Evolutionary conservation across 1,284 basidiomycete species (phyloP).

Genomic region (Phellinidium pouzarii): DNA sequence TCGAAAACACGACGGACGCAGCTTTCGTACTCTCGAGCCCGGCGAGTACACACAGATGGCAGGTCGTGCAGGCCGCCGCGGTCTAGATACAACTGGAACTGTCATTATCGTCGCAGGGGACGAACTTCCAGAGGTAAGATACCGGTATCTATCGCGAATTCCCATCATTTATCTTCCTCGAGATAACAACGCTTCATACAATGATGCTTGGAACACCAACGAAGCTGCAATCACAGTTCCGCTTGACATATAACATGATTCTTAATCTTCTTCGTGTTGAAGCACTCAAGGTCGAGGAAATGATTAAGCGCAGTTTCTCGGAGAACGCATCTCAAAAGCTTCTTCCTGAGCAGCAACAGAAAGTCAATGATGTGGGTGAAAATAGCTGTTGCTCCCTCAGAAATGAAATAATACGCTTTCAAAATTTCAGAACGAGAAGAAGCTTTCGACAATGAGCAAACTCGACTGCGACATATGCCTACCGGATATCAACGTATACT

Average conservation of each 20-base stretch:
- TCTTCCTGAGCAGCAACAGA: slow-evolving; percentile 88
- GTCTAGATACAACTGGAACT: slow-evolving; percentile 91
- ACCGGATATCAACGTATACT: slow-evolving; percentile 68
- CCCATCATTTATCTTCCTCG: slow-evolving; percentile 10
- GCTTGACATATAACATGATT: slow-evolving; percentile 99
- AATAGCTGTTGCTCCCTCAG: background rate
- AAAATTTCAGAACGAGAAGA: slow-evolving; percentile 61
- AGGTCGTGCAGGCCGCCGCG: slow-evolving; percentile 93
- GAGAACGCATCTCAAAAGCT: slow-evolving; percentile 94
- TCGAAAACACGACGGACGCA: slow-evolving; percentile 92
- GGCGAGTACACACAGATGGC: slow-evolving; percentile 99
- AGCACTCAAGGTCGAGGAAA: slow-evolving; percentile 94
- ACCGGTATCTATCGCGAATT: slow-evolving; percentile 10
- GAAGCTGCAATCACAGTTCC: slow-evolving; percentile 94
- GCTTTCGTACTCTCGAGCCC: slow-evolving; percentile 84
- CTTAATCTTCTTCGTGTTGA: slow-evolving; percentile 95
- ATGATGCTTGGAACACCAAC: slow-evolving; percentile 95
- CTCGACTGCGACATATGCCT: slow-evolving; percentile 66
- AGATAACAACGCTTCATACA: slow-evolving; percentile 71
- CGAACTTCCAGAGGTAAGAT: slow-evolving; percentile 76
- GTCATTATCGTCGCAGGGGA: slow-evolving; percentile 89
- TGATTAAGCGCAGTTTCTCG: slow-evolving; percentile 99
- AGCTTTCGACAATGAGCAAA: slow-evolving; percentile 58
- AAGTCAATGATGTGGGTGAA: slow-evolving; percentile 72
- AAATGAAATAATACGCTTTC: background rate